Evolutionary conservation across 768 basidiomycete genomes (phyloP), one percentile per base, ranked within the genome.

Genomic region (Tricholoma saponaceum): DNA sequence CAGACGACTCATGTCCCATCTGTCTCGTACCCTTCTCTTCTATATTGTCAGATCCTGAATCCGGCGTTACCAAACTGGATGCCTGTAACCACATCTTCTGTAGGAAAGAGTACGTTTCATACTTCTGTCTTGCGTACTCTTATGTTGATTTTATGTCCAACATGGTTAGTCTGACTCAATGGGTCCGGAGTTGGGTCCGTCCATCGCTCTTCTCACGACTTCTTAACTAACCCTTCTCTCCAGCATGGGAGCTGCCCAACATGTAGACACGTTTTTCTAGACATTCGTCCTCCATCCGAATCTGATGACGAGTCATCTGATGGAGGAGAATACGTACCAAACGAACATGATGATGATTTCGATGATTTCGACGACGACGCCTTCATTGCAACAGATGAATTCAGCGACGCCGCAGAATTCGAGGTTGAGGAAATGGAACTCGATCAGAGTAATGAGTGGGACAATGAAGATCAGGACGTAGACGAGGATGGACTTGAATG

Each of bases 171-270:
- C 69, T 90, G 35, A 69, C 74, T n/a, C 81, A 86, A 65, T 90
- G 87, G 87, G 85, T 90, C 59, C 72, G 72, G 54, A 79, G 77
- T 54, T 64, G 77, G 58, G 87, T 86, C 64, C 57, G 78, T 56
- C 18, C 6, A 25, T 32, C n/a, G 52, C 47, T 52, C 13, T 18
- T 47, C 16, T 33, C 43, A 22, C 5, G 9, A 8, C 51, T 8
- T 35, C 18, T 14, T 26, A 39, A 44, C 44, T 52, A 43, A 60
- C 13, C 22, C 22, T 28, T 50, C 43, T 47, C n/a, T 66, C 4
- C 58, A 87, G 85, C 87, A 88, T 62, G 87, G 87, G 13, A 87
- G 75, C 62, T 90, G 88, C 61, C 87, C 87, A 14, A 81, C 85
- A 4, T 90, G 87, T 66, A 74, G 87, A 28, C 72, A 82, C 57